Base-by-base conservation (phyloP, 345 rosid genomes). In the Limnanthes douglasii region DNA sequence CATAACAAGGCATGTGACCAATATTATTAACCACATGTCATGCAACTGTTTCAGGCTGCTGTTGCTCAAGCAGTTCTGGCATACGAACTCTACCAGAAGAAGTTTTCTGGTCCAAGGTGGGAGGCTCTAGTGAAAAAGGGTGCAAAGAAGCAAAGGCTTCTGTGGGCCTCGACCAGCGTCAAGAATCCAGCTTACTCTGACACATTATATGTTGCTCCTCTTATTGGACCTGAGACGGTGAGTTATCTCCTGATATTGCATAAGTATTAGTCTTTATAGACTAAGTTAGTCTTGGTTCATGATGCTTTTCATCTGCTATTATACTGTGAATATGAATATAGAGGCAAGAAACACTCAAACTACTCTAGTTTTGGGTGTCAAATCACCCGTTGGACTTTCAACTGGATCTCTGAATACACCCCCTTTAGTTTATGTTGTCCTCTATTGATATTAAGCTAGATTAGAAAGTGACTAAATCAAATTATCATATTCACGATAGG, bases 51-150 rank as follows among this genome's bases (percentile, higher is more conserved):
- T 31, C 57, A 90, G 98, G 95, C 92, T 14, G 98, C 95, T 0
- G 95, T 90, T 16, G 86, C 98, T 51, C 98, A 90, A 69, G 98
- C 98, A 35, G 86, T 73, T 7, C 61, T 90, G 29, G 98, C 98
- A 16, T 90, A 68, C 70, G 53, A 70, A 66, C 85, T 90, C 4
- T 90, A 90, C 84, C 92, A 90, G 70, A 76, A 68, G 86, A 88
- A 90, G 52, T 90, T 84, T 63, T 90, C 94, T 14, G 94, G 98
- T 22, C 94, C 94, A 35, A 77, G 98, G 59, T 84, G 95, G 98
- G 94, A 84, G 48, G 92, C 94, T 57, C 40, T 90, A 19, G 79
- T 70, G 54, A 77, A 84, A 64, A 90, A 90, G 41, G 98, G 95
- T 36, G 98, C 98, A 31, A 90, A 90, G 86, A 90, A 79, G 60